Base-by-base conservation (phyloP, 352 stramenopile species). In the Peronospora tabacina region DNA sequence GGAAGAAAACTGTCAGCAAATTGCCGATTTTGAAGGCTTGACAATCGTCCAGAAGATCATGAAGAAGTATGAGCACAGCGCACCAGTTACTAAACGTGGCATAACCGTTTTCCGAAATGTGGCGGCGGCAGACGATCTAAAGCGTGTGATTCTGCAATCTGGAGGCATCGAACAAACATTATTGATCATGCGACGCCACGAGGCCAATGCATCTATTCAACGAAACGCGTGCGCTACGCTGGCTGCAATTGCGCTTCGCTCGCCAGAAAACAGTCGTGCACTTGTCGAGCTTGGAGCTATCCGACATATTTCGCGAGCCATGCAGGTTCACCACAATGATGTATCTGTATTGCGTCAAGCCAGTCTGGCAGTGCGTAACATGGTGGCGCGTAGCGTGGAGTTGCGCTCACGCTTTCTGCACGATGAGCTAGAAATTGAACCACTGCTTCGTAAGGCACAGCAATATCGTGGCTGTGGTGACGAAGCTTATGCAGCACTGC, bases 301-400 rank as follows among this genome's bases (percentile, higher is more conserved):
- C 11, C 48, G 52, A 0, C 61, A 68, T 32, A 75, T 91, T 38
- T 64, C 72, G 7, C 56, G 58, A 22, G 77, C 81, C 15, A 87
- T 91, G 70, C 58, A 66, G 24, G 51, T 19, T 10, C 80, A 87
- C 38, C 49, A 49, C 11, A 44, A 44, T 34, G 68, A 85, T 49
- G 63, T 72, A 0, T 43, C 57, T 24, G 28, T 91, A 13, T 46
- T 91, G 26, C 75, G 77, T 5, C 81, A 91, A 69, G 77, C 77
- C 0, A 89, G 81, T 56, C 55, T 91, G 13, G 81, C 81, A 7
- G 82, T 91, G 38, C 75, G 81, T 29, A 91, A 91, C 44, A 81
- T 91, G 54, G 78, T 87, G 5, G 75, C 78, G 10, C 75, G 81
- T 2, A 70, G 55, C 22, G 57, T 72, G 3, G 73, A 88, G 34